A percentile compares a stretch with the other conserved stretches of the same genome.
Conservation (phyloP, 805 yeast species). For the Maudiozyma barnettii region DNA sequence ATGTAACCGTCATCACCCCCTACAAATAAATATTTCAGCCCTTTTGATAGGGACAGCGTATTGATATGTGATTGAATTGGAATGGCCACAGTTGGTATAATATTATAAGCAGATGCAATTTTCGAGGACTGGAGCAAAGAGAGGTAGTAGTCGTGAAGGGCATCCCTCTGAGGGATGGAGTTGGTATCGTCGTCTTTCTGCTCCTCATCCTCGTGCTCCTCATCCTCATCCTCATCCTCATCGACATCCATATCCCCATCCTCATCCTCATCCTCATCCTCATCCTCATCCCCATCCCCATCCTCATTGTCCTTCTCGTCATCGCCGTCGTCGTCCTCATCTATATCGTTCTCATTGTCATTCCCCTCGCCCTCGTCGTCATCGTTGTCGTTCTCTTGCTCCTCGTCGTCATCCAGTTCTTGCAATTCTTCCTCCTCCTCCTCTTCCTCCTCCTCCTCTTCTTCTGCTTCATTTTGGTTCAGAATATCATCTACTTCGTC, state of each 20-base stretch:
- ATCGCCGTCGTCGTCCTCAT: slow-evolving; percentile 20
- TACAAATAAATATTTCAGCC: slow-evolving; percentile 78
- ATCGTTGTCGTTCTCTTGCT: slow-evolving; percentile 10
- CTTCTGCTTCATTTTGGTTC: slow-evolving; percentile 23
- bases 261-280: slow-evolving; percentile 8
- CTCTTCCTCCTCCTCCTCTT: slow-evolving; percentile 16
- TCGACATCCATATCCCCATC: slow-evolving; percentile 15
- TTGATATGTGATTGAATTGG: slow-evolving; percentile 75
- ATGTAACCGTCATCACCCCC: slow-evolving; percentile 96
- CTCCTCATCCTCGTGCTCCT: slow-evolving; percentile 10
- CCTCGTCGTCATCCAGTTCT: slow-evolving; percentile 20
- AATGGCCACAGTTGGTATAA: slow-evolving; percentile 79
- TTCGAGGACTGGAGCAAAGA: slow-evolving; percentile 36
- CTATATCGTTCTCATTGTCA: slow-evolving; percentile 13
- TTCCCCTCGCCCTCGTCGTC: slow-evolving; percentile 17
- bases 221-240: slow-evolving; percentile 13
- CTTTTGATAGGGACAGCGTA: slow-evolving; percentile 65
- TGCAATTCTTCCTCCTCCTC: slow-evolving; percentile 25
- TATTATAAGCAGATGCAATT: slow-evolving; percentile 50
- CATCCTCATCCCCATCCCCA: slow-evolving; percentile 15
- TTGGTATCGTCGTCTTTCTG: slow-evolving; percentile 16
- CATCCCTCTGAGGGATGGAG: slow-evolving; percentile 4
- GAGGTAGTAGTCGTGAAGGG: slow-evolving; percentile 26
- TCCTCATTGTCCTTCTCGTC: slow-evolving; percentile 19
- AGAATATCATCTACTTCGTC: slow-evolving; percentile 27